Base-by-base conservation (phyloP, 495 filamentous ascomycete species). In the Baudoinia panamericana region DNA sequence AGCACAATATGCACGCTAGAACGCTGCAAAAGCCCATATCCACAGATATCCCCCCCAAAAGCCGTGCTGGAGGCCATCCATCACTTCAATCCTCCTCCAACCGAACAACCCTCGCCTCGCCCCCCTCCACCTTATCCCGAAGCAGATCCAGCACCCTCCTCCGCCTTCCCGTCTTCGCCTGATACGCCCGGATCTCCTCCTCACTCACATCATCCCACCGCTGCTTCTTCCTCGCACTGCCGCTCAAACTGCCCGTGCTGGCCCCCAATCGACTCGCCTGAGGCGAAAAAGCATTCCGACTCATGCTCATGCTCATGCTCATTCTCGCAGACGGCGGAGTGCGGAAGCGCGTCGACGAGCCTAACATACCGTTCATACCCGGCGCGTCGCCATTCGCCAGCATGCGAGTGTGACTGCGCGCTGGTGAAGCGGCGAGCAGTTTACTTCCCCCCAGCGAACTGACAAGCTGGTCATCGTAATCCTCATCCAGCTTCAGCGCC, bases 131-230 rank as follows among this genome's bases (percentile, higher is more conserved):
- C 23, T 56, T 61, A 11, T 50, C 43, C 47, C 51, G 61, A 30
- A 72, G 45, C 13, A 55, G 58, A 23, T 54, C 66, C 25, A 73
- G 59, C 32, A 80, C 58, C 12, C 64, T 68, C 46, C 67, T 68
- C 40, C 75, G 65, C 48, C 65, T 70, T 45, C 65, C 58, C 23
- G 60, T 55, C 51, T 73, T 80, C 20, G 63, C 64, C 55, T 68
- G 72, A 69, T 77, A 68, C 53, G 66, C 56, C 51, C 69, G 43
- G 60, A 55, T 62, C 59, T 86, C 70, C 64, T 77, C 57, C 19
- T 43, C 41, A 15, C 11, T 27, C 0, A 55, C 45, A 45, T 48
- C 48, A 5, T 21, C 15, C n/a, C n/a, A n/a, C n/a, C n/a, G n/a
- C 30, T 49, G 33, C 37, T 32, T 42, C 39, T 45, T 65, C 39